Base-by-base conservation (phyloP, 768 basidiomycete species). In the Exidia glandulosa region DNA sequence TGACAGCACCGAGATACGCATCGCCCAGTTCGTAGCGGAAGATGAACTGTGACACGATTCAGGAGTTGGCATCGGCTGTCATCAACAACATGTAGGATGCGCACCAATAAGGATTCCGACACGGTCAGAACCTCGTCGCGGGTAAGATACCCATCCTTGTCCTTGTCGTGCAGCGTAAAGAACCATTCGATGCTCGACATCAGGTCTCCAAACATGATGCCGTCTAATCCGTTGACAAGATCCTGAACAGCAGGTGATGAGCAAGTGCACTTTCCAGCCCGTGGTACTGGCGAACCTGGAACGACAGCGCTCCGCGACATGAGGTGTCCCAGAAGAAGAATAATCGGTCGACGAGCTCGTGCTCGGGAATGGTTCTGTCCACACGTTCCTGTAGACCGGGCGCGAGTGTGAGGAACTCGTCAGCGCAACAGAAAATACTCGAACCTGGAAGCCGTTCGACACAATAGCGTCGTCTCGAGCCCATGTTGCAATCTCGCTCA, bases 161-260 rank as follows among this genome's bases (percentile, higher is more conserved):
- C 89, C 73, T 94, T 94, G 73, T 94, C 93, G 63, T 95, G 91
- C 56, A 98, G 71, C 65, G 87, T 88, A 74, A 98, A 97, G 75
- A 98, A 95, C 95, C 95, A 99, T 70, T 96, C 91, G 66, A 98
- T 95, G 65, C 91, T 95, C 60, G 94, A 90, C 96, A 98, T 97
- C 64, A 99, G 74, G 71, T 97, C 96, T 63, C 91, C 94, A 74
- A 90, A 88, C 83, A 97, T 90, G 50, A 96, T 89, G 2, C 87
- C 87, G 65, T 96, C 87, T 56, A 98, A 76, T 1, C 96, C 95
- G 31, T 77, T 80, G 10, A 98, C 86, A 13, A 98, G 76, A 69
- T 98, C 94, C 90, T 97, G 68, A 19, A 61, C 23, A 41, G 52
- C 32, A 14, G 33, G 12, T 37, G 36, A 12, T 37, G 36, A 37